phyloP scores from a whole-genome alignment of 257 asterid species.

The Solanum pimpinellifolium region DNA sequence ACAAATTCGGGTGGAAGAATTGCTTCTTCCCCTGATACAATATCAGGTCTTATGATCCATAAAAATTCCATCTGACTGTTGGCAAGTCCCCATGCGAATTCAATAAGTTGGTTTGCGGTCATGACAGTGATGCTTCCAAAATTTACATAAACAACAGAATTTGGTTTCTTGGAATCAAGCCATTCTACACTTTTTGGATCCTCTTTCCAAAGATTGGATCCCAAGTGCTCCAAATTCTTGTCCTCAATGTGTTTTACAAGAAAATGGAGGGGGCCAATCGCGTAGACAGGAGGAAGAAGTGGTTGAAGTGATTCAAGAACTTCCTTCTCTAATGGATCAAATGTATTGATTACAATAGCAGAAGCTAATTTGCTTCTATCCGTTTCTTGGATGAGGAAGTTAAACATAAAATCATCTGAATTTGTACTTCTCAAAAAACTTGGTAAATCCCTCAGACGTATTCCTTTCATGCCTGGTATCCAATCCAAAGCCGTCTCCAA shows the following conservation, averaged over 20 bases:
- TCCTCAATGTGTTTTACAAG: slow-evolving; percentile 9
- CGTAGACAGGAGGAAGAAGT: slow-evolving; percentile 22
- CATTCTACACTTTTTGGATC: slow-evolving; percentile 34
- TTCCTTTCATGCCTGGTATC: slow-evolving; percentile 23
- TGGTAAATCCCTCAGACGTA: slow-evolving; percentile 38
- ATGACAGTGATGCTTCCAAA: slow-evolving; percentile 23
- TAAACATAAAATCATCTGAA: slow-evolving; percentile 20
- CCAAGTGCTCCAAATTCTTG: slow-evolving; percentile 1
- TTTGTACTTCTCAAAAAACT: slow-evolving; percentile 23
- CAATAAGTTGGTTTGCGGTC: background rate
- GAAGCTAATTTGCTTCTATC: slow-evolving; percentile 14
- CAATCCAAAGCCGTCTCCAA: slow-evolving; percentile 25
- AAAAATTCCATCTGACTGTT: slow-evolving; percentile 1
- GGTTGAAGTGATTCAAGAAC: slow-evolving; percentile 17
- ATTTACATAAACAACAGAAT: slow-evolving; percentile 35
- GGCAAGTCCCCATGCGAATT: slow-evolving; percentile 12
- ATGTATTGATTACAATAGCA: slow-evolving; percentile 37
- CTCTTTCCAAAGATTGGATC: slow-evolving; percentile 44
- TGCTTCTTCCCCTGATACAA: slow-evolving; percentile 5
- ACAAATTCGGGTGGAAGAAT: slow-evolving; percentile 2
- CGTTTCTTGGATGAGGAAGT: slow-evolving; percentile 6
- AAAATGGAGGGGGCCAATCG: slow-evolving; percentile 40
- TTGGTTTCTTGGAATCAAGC: slow-evolving; percentile 30
- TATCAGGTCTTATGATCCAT: slow-evolving; percentile 11
- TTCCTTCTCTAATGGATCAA: slow-evolving; percentile 30